Evolutionary conservation across 257 asterid species (phyloP), one percentile per base, ranked within the genome.

Genomic region (Ballota nigra): DNA sequence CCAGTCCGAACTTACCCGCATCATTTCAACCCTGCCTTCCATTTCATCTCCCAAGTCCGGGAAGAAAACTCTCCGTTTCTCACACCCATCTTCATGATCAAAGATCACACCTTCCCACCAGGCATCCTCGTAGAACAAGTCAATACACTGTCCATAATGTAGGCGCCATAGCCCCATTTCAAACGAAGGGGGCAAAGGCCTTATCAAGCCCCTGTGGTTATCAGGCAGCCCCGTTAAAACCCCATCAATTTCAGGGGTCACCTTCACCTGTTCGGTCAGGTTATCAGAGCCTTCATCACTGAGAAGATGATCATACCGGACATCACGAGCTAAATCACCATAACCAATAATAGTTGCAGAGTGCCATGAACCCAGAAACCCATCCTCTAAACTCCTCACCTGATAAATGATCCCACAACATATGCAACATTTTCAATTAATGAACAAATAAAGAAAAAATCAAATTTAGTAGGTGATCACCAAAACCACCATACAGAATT

Each of bases 51-150:
- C 98, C 88, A 85, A 60, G 26, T 89, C 99, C 0, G 98, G 99
- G 52, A 95, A 92, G 85, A 88, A 95, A 60, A 95, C 79, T 38
- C 77, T 88, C 57, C 98, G 64, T 22, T 65, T 72, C 57, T 75
- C 76, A 13, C 75, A 66, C 23, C 91, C 92, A 47, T 88, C 89
- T 56, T 78, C 83, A 1, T 70, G 85, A 78, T 95, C 98, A 77
- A 89, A 80, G 28, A 95, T 52, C 68, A 92, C 98, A 56, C 98
- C 99, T 79, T 95, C 99, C 99, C 99, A 92, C 98, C 98, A 95
- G 4, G 95, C 95, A 64, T 89, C 96, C 67, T 70, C 68, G 26
- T 77, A 38, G 24, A 40, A 77, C 24, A 77, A 41, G 74, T 95
- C 99, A 0, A 92, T 93, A 72, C 98, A 95, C 8, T 80, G 86